Evolutionary conservation across 352 stramenopile genomes (phyloP), one percentile per base, ranked within the genome.

Genomic region (Pythium aristosporum): DNA sequence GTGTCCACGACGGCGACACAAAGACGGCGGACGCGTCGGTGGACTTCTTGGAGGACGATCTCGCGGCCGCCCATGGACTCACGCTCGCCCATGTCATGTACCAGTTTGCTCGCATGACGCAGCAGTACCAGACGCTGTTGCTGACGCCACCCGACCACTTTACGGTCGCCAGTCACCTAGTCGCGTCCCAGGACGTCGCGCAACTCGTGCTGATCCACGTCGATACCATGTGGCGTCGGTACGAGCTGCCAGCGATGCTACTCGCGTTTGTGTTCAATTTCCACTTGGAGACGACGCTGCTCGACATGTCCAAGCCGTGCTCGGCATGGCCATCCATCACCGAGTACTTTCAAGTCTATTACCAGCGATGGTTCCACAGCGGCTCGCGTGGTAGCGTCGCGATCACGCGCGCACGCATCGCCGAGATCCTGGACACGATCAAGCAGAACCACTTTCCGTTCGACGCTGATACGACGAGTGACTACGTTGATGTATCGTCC

Each of bases 261-360:
- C 77, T 94, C 5, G 82, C 85, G 12, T 92, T 81, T 57, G 76
- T 89, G 20, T 91, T 92, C 46, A 78, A 94, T 68, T 88, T 92
- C 62, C 82, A 94, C 55, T 65, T 94, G 36, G 82, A 91, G 18
- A 76, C 62, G 21, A 71, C 67, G 36, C 49, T 79, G 34, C 72
- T 94, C 11, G 73, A 92, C 46, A 82, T 80, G 65, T 74, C 58
- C 52, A 77, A 77, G 41, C 74, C 57, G 11, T 70, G 71, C 30
- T 74, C 82, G 0, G 61, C 79, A 23, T 91, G 80, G 79, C 74
- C 81, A 12, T 64, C 81, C 3, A 76, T 92, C 53, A 68, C 77
- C 0, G 62, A 77, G 20, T 92, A 87, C 52, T 91, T 90, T 56
- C 69, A 88, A 28, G 32, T 72, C n/a, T 92, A 89, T 65, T 91